Evolutionary conservation across 768 basidiomycete species (phyloP).

Genomic region (Dentipellis sp.): DNA sequence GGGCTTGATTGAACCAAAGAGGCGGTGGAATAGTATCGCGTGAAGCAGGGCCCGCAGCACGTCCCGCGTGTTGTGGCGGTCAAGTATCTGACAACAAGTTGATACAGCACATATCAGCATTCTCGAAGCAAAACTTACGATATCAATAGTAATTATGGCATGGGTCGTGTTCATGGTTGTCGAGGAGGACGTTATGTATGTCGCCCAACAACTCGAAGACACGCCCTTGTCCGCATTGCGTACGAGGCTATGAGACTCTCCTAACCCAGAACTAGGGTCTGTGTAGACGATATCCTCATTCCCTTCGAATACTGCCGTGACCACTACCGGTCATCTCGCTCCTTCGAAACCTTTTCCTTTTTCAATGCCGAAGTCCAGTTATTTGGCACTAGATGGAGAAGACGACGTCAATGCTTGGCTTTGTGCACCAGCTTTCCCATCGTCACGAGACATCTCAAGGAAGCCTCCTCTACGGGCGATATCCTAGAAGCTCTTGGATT

Average conservation of each 20-base stretch:
- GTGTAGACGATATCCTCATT: too few species aligned
- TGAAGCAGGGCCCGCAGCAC: constrained; percentile 73
- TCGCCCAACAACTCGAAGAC: neutral
- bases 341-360: too few species aligned
- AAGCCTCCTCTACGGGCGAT: too few species aligned
- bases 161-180: constrained; percentile 16
- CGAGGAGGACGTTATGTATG: neutral
- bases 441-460: too few species aligned
- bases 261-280: neutral
- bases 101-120: neutral
- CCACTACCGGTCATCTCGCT: too few species aligned
- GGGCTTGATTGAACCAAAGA: constrained; percentile 74
- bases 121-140: constrained; percentile 23
- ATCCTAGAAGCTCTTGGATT: too few species aligned
- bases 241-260: neutral
- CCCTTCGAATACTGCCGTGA: too few species aligned
- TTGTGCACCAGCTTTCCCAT: too few species aligned
- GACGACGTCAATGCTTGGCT: too few species aligned
- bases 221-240: too few species aligned
- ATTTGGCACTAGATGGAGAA: too few species aligned
- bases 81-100: constrained; percentile 42
- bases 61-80: constrained; percentile 64
- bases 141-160: constrained; percentile 42
- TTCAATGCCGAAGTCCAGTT: too few species aligned
- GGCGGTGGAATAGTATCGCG: constrained; percentile 72